phyloP scores from a whole-genome alignment of 2,329 filamentous ascomycete species.

The Aureobasidium pullulans region DNA sequence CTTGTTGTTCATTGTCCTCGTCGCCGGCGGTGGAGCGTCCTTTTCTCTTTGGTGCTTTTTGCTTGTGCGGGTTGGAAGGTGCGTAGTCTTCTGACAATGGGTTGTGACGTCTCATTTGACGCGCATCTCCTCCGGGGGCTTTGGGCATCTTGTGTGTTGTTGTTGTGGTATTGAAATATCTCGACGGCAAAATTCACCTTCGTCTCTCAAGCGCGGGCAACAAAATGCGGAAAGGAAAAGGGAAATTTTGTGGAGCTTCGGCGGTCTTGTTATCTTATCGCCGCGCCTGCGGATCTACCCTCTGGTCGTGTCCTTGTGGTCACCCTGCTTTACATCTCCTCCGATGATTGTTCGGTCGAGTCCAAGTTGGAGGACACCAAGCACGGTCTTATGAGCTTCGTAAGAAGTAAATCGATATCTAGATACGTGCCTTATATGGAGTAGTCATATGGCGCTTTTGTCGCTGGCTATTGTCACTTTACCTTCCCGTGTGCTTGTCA shows the following conservation, averaged over 20 bases:
- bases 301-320: background rate
- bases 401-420: no score
- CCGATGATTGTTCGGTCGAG: no score
- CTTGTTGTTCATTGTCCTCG: conserved; percentile 41
- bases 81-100: conserved; percentile 84
- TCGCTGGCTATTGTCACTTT: no score
- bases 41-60: conserved; percentile 57
- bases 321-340: background rate
- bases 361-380: no score
- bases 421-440: no score
- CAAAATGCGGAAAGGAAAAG: background rate
- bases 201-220: background rate
- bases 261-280: background rate
- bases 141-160: conserved; percentile 63
- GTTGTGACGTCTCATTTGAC: conserved; percentile 67
- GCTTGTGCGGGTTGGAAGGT: conserved; percentile 63
- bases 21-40: conserved; percentile 49
- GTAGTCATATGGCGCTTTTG: no score
- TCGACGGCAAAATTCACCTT: background rate
- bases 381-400: no score
- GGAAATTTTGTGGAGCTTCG: conserved; percentile 11
- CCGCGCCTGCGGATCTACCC: background rate
- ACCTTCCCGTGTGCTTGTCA: no score
- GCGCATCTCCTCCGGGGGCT: conserved; percentile 49
- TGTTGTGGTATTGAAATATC: background rate